Evolutionary conservation across 768 basidiomycete genomes (phyloP).

Genomic region (Mycena maculata): DNA sequence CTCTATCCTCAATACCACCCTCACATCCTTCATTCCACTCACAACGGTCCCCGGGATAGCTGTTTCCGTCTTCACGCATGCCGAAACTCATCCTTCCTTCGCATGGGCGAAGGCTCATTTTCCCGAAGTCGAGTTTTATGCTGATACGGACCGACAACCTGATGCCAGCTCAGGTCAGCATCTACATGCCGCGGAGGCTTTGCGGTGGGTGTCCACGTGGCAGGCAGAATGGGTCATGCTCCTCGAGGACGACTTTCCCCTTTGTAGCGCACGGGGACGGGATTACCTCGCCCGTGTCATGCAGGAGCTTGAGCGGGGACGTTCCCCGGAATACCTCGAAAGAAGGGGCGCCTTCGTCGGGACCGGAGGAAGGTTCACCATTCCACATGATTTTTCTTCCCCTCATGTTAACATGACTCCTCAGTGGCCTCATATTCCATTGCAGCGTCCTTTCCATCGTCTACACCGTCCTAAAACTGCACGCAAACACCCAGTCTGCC

Average conservation of each 20-base stretch:
- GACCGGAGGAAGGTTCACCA: constrained; percentile 53
- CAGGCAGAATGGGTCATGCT: constrained; percentile 56
- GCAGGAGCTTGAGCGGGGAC: constrained; percentile 24
- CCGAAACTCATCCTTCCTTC: constrained; percentile 46
- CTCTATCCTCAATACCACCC: constrained; percentile 49
- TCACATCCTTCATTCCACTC: constrained; percentile 51
- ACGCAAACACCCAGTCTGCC: constrained; percentile 44
- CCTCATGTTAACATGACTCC: constrained; percentile 3
- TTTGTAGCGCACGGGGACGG: constrained; percentile 43
- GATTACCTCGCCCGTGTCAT: constrained; percentile 11
- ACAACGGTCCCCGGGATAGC: constrained; percentile 34
- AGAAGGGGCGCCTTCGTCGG: constrained; percentile 53
- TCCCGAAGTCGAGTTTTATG: constrained; percentile 42
- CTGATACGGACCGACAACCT: constrained; percentile 46
- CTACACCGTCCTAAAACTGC: constrained; percentile 43
- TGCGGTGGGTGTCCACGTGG: constrained; percentile 47
- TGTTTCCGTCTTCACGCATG: constrained; percentile 56
- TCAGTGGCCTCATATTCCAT: constrained; percentile 59
- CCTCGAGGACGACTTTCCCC: constrained; percentile 57
- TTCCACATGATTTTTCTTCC: neutral
- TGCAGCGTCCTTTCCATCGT: constrained; percentile 49
- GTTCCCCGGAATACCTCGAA: constrained; percentile 12
- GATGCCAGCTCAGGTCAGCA: constrained; percentile 47
- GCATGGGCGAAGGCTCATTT: constrained; percentile 40
- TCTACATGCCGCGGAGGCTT: constrained; percentile 55